phyloP scores from a whole-genome alignment of 2,329 filamentous ascomycete species.

The Blastomyces parvus region DNA sequence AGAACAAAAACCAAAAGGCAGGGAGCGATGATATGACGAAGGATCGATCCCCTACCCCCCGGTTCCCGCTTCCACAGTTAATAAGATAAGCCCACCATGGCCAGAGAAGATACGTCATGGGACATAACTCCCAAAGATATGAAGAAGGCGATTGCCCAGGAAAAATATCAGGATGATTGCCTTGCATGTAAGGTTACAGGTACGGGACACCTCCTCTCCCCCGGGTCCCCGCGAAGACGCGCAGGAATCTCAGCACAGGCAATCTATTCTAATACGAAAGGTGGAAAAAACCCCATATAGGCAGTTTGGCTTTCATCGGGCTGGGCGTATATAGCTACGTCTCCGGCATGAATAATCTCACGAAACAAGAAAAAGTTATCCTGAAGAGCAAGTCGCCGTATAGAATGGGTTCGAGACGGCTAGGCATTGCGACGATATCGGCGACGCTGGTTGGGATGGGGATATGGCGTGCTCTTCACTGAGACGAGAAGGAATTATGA shows the following conservation, averaged over 20 bases:
- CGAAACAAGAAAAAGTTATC: slow-evolving; percentile 52
- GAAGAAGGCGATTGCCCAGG: slow-evolving; percentile 44
- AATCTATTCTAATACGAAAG: neutral
- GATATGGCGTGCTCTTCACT: slow-evolving; percentile 50
- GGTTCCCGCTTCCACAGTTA: neutral
- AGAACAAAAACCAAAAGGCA: no score
- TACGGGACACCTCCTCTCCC: slow-evolving; percentile 34
- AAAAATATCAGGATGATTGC: slow-evolving; percentile 50
- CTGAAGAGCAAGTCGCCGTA: slow-evolving; percentile 60
- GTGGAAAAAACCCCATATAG: slow-evolving; percentile 7
- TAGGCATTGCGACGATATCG: slow-evolving; percentile 60
- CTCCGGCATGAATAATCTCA: slow-evolving; percentile 63
- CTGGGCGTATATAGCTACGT: slow-evolving; percentile 69
- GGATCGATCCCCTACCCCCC: neutral
- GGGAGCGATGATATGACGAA: neutral
- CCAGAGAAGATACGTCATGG: slow-evolving; percentile 40
- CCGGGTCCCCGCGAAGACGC: neutral
- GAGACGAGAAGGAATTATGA: neutral
- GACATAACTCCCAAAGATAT: slow-evolving; percentile 50
- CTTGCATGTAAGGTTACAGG: slow-evolving; percentile 61
- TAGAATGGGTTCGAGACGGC: slow-evolving; percentile 59
- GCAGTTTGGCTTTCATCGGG: slow-evolving; percentile 61
- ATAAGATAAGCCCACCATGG: slow-evolving; percentile 9
- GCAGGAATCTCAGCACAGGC: neutral
- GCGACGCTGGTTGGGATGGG: slow-evolving; percentile 60